Percentiles rank a stretch among this genome's conserved stretches.
Conservation (phyloP, 73 alveolate species). For the Blepharisma stoltei region DNA sequence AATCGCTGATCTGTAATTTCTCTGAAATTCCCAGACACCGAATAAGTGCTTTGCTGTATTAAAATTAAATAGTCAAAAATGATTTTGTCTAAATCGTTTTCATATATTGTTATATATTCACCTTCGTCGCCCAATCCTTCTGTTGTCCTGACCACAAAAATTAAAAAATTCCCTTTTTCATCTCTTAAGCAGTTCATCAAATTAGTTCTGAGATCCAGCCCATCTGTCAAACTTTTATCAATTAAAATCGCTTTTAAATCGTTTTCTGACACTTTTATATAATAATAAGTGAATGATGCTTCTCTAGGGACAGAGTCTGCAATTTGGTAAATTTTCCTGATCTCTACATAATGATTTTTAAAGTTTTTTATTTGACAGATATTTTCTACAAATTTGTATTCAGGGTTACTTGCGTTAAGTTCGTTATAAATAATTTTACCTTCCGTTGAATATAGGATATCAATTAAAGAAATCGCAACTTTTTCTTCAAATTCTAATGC, state of each 20-base stretch:
- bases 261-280: neutral
- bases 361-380: neutral
- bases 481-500: conserved; percentile 54
- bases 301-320: neutral
- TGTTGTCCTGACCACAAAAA: conserved; percentile 23
- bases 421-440: conserved; percentile 59
- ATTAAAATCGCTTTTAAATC: neutral
- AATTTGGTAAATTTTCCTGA: conserved; percentile 14
- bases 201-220: neutral
- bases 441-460: conserved; percentile 48
- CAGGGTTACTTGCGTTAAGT: conserved; percentile 31
- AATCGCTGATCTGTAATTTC: neutral
- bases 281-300: neutral
- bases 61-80: conserved; percentile 16
- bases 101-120: neutral
- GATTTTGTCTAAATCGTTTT: neutral
- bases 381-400: conserved; percentile 38
- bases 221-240: neutral
- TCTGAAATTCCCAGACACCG: neutral
- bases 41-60: neutral
- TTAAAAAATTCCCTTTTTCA: conserved; percentile 25
- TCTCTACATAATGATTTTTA: neutral
- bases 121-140: neutral
- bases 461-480: conserved; percentile 45
- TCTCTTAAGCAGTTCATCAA: conserved; percentile 13